Percentiles rank a stretch among this genome's conserved stretches.
phyloP scores from a whole-genome alignment of 129 eudicot genomes.

The Deinandra increscens region DNA sequence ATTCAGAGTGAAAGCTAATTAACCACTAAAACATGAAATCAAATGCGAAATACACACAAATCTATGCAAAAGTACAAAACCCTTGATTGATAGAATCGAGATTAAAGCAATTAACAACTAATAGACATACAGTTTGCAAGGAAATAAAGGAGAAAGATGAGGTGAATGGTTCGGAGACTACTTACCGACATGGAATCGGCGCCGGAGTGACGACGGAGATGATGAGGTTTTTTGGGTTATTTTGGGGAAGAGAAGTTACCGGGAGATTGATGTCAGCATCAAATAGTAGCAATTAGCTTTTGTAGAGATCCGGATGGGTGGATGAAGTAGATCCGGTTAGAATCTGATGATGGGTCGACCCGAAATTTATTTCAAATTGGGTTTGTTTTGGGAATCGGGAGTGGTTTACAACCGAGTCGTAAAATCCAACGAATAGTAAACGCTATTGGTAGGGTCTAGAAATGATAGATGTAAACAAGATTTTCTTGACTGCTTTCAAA shows the following conservation, averaged over 20 bases:
- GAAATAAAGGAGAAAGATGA: background rate
- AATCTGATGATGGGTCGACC: background rate
- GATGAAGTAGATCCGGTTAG: background rate
- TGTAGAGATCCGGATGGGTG: background rate
- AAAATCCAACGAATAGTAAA: no score
- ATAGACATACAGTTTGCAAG: background rate
- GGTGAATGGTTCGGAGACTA: background rate
- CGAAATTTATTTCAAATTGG: background rate
- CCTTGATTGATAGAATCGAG: constrained; percentile 14
- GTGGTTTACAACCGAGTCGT: no score
- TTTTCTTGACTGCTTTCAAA: no score
- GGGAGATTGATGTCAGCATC: constrained; percentile 8
- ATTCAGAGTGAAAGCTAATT: constrained; percentile 14
- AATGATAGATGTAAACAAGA: no score
- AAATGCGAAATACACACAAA: constrained; percentile 2
- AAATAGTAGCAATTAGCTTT: constrained; percentile 14
- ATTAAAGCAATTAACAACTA: constrained; percentile 7
- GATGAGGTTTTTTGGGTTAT: background rate
- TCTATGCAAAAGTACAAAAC: background rate
- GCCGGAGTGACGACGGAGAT: constrained; percentile 2
- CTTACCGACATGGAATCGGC: constrained; percentile 31
- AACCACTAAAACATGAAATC: background rate
- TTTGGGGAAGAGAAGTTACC: constrained; percentile 14
- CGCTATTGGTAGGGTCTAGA: no score
- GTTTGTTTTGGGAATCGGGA: no score